Conservation (phyloP, 2,329 filamentous ascomycete species). For the Microdochium nivale region DNA sequence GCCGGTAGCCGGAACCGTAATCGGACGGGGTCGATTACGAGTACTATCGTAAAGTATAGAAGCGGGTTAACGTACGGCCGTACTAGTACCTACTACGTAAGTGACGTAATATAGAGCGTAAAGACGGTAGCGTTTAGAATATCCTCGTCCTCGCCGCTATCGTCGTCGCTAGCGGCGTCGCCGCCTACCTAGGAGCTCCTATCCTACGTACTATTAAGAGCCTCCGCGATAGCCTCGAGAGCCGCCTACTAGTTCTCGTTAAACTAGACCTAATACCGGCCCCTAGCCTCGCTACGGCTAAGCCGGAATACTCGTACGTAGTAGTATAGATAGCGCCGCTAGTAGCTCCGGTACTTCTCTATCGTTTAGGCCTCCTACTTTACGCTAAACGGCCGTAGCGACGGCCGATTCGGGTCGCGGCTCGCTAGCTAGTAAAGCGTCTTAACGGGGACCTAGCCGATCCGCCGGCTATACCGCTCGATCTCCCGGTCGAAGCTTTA, state of each 20-base stretch:
- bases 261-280: neutral
- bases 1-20: neutral
- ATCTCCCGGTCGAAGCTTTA: neutral
- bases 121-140: too few relatives aligned
- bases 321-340: neutral
- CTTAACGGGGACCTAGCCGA: neutral
- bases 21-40: neutral
- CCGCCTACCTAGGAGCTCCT: neutral
- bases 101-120: neutral
- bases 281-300: neutral
- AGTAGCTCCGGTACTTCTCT: neutral
- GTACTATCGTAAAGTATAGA: neutral
- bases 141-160: too few relatives aligned
- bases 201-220: neutral
- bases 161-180: too few relatives aligned
- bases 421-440: neutral
- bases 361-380: neutral
- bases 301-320: neutral
- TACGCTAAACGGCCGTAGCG: neutral
- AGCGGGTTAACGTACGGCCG: neutral
- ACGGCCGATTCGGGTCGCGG: neutral
- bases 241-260: neutral
- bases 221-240: neutral
- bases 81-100: neutral
- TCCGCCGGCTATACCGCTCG: neutral